Conservation (phyloP, 1,139 yeast genomes). For the Zygosaccharomyces sapae region DNA sequence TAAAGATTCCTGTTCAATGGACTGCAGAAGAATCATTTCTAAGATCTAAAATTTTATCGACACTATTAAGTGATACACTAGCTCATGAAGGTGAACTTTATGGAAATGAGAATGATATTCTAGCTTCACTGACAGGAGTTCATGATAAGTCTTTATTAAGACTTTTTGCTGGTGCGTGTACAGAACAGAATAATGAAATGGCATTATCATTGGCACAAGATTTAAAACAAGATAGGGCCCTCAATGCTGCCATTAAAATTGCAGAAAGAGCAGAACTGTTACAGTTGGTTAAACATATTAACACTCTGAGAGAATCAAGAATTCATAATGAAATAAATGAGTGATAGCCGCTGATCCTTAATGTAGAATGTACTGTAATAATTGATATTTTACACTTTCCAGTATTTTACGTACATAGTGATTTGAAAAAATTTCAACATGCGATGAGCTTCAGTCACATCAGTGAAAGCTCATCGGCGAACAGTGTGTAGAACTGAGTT, state of each 20-base stretch:
- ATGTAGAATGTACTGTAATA: background rate
- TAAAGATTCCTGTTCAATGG: conserved; percentile 29
- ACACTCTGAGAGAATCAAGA: conserved; percentile 58
- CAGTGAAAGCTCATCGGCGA: conserved; percentile 3
- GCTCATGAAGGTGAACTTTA: conserved; percentile 41
- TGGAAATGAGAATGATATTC: conserved; percentile 45
- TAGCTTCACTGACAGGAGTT: conserved; percentile 47
- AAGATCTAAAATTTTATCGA: conserved; percentile 38
- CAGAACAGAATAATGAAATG: conserved; percentile 57
- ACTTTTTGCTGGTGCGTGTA: conserved; percentile 73
- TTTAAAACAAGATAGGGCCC: conserved; percentile 70
- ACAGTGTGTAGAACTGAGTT: background rate
- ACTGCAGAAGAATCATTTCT: conserved; percentile 43
- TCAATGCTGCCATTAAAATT: conserved; percentile 78
- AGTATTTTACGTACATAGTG: conserved; percentile 9
- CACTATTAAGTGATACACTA: conserved; percentile 38
- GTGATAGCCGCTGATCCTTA: conserved; percentile 5
- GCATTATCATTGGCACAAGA: conserved; percentile 68
- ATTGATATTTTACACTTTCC: background rate
- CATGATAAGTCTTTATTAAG: conserved; percentile 74
- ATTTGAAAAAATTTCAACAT: conserved; percentile 21
- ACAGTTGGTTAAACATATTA: conserved; percentile 62
- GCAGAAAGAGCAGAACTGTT: conserved; percentile 73
- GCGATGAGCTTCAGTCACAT: conserved; percentile 22
- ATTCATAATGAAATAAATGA: conserved; percentile 38